Evolutionary conservation across 2,329 filamentous ascomycete species (phyloP).

Genomic region (Fusarium palustre): DNA sequence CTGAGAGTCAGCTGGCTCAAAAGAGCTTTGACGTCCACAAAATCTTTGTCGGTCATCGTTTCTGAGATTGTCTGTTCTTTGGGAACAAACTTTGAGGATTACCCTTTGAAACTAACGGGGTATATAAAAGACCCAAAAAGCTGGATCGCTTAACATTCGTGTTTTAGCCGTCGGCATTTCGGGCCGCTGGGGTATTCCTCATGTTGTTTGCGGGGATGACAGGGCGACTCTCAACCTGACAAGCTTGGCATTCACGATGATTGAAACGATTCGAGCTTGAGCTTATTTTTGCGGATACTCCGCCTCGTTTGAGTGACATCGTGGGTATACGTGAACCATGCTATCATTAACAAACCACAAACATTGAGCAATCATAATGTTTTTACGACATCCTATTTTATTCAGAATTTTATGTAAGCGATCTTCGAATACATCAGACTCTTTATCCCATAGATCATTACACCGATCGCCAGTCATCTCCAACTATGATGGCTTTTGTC

Average conservation of each 20-base stretch:
- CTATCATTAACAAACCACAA: background rate
- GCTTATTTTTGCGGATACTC: background rate
- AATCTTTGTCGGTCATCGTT: constrained; percentile 9
- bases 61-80: rapidly evolving
- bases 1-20: constrained; percentile 33
- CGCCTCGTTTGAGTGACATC: background rate
- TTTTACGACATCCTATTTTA: background rate
- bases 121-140: constrained; percentile 4
- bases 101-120: background rate
- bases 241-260: constrained; percentile 19
- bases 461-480: background rate
- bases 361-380: background rate
- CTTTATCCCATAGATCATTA: background rate
- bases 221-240: constrained; percentile 10
- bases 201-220: constrained; percentile 4
- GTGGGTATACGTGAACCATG: background rate
- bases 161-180: constrained; percentile 36
- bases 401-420: background rate
- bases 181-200: constrained; percentile 22
- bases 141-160: background rate
- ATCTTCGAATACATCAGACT: rapidly evolving
- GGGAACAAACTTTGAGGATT: background rate
- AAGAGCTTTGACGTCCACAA: constrained; percentile 29
- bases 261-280: background rate
- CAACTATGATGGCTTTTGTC: constrained; percentile 1